Percentiles rank a stretch among this genome's conserved stretches.
Conservation (phyloP, 768 basidiomycete genomes). For the Pulveroboletus sp. region DNA sequence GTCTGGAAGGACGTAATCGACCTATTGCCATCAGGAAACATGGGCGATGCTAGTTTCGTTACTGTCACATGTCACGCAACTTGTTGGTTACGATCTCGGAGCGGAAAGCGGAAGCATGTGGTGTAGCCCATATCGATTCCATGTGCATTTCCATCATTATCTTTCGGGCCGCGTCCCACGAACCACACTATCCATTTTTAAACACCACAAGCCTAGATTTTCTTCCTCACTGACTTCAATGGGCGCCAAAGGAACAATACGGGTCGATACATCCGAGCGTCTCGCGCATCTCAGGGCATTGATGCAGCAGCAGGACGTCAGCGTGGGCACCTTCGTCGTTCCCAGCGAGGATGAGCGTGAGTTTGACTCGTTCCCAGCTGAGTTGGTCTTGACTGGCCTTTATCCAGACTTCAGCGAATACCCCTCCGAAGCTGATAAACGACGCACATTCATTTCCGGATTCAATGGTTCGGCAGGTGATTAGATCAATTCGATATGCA, state of each 20-base stretch:
- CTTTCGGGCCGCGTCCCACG: conserved; percentile 13
- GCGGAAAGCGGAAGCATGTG: conserved; percentile 29
- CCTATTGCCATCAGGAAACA: too few species aligned
- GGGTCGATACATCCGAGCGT: conserved; percentile 59
- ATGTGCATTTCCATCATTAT: conserved; percentile 20
- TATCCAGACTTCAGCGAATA: conserved; percentile 82
- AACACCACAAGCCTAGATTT: conserved; percentile 4
- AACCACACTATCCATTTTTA: neutral
- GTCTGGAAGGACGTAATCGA: too few species aligned
- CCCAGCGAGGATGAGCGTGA: conserved; percentile 92
- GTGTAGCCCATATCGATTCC: conserved; percentile 16
- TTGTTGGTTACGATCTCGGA: conserved; percentile 1
- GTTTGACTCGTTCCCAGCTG: conserved; percentile 23
- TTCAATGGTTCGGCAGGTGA: conserved; percentile 92
- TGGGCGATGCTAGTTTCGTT: too few species aligned
- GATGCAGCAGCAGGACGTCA: conserved; percentile 53
- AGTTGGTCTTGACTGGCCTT: neutral
- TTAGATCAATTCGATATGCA: conserved; percentile 8
- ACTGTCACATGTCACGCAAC: conserved; percentile 14
- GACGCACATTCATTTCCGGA: conserved; percentile 86
- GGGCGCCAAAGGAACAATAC: conserved; percentile 37
- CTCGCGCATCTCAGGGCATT: conserved; percentile 62
- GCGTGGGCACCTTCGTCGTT: conserved; percentile 73
- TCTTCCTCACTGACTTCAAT: conserved; percentile 27
- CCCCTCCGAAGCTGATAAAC: conserved; percentile 75